Base-by-base conservation (phyloP, 441 rosid genomes). In the Gossypium schwendimanii region DNA sequence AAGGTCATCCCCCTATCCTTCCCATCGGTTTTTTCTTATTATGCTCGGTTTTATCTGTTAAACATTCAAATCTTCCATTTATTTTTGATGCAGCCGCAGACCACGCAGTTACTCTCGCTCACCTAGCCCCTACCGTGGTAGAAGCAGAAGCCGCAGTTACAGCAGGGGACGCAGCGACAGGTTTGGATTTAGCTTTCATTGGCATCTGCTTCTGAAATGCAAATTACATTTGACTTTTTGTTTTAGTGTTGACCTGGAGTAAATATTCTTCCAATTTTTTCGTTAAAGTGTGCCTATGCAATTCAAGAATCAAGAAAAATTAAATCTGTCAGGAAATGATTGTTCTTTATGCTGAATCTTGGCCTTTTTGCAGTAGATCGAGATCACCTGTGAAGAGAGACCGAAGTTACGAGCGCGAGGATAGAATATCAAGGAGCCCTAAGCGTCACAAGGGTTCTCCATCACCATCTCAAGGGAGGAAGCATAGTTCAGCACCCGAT, bases 121-220 rank as follows among this genome's bases (percentile, higher is more conserved):
- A 14, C 89, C 88, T 70, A 81, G 83, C 63, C 94, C 91, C 70
- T 87, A 84, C 61, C 89, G 85, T 76, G 82, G 86, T 74, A 84
- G 91, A 73, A 87, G 90, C 81, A 85, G 89, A 69, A 87, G 90
- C 81, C 89, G 84, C 41, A 89, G 91, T 78, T 87, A 83, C 82
- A 87, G 91, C 57, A 83, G 86, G 41, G 89, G 87, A 17, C 88
- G 83, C 7, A 87, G 89, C 60, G 75, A 82, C 83, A 84, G 89
- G 88, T 86, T 36, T 65, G 85, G 63, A n/a, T 49, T 61, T 44
- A 4, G n/a, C 14, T 55, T 69, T 14, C 41, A 39, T 39, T 39
- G 44, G 44, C 11, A 8, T 8, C 44, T 39, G 44, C 44, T 36
- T 63, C 47, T 61, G 26, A 4, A 50, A 26, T 28, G 21, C 23